Conservation (phyloP, 2,329 filamentous ascomycete species). For the Nigrospora sphaerica region DNA sequence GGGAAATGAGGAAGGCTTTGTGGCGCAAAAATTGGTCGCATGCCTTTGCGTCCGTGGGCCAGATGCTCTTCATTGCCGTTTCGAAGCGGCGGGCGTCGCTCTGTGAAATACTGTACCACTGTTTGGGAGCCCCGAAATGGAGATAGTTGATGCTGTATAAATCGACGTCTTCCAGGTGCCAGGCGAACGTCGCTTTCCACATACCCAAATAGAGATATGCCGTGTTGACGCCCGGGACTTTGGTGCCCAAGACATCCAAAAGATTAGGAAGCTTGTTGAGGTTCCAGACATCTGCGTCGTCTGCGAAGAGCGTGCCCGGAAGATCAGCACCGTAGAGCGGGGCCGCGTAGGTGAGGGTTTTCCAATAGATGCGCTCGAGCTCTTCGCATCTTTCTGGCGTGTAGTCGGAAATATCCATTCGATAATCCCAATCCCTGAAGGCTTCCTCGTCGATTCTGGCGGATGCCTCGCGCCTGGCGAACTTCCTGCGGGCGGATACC, state of each 20-base stretch:
- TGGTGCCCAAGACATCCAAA: slow-evolving; percentile 87
- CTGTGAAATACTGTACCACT: slow-evolving; percentile 99
- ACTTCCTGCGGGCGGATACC: slow-evolving; percentile 79
- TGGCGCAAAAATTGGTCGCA: slow-evolving; percentile 95
- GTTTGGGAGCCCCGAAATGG: slow-evolving; percentile 95
- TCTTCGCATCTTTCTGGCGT: slow-evolving; percentile 90
- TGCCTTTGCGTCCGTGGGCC: slow-evolving; percentile 90
- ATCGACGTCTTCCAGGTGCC: slow-evolving; percentile 98
- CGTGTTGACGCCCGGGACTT: slow-evolving; percentile 95
- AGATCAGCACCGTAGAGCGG: slow-evolving; percentile 96
- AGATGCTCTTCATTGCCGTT: slow-evolving; percentile 88
- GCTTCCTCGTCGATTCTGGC: slow-evolving; percentile 82
- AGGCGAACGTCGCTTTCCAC: slow-evolving; percentile 99
- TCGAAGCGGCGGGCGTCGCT: slow-evolving; percentile 90
- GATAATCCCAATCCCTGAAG: slow-evolving; percentile 88
- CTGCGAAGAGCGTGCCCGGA: slow-evolving; percentile 89
- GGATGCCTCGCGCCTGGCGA: slow-evolving; percentile 70
- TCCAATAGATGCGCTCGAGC: slow-evolving; percentile 93
- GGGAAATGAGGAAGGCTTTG: slow-evolving; percentile 95
- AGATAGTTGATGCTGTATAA: slow-evolving; percentile 99
- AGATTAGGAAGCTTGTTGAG: slow-evolving; percentile 90
- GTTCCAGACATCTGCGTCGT: slow-evolving; percentile 81
- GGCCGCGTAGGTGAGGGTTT: slow-evolving; percentile 88
- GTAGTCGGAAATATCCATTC: slow-evolving; percentile 80
- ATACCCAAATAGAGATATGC: slow-evolving; percentile 97